Base-by-base conservation (phyloP, 257 asterid species). In the Dorcoceras hygrometricum region DNA sequence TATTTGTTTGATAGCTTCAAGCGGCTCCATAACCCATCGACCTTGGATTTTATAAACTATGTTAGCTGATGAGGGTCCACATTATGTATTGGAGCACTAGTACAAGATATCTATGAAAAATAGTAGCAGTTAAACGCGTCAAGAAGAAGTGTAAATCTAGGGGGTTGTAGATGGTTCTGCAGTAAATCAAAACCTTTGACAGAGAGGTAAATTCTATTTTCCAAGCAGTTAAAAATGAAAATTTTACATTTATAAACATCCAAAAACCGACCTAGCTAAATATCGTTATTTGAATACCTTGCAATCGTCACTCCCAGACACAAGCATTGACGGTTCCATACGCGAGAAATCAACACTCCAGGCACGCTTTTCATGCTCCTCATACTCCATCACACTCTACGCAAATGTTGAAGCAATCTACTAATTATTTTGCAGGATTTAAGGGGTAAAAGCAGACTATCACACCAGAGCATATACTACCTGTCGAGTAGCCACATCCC, bases 281-380 rank as follows among this genome's bases (percentile, higher is more conserved):
- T 34, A 34, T 29, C 28, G 53, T 61, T n/a, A 22, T 57, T 54
- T 26, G 31, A 23, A 69, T 79, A 91, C 98, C 98, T 86, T 88
- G 90, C 95, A 88, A 76, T 90, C 97, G 65, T 88, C 96, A 72
- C 97, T 86, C 27, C 97, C 97, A 12, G 96, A 88, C 18, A 88
- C 91, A 71, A 90, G 95, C 97, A 90, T 85, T 54, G 91, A 80
- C 72, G 96, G 97, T 65, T 86, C 96, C 6, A 90, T 82, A 48
- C 78, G 69, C 24, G 95, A 88, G 78, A 90, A 90, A 78, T 90
- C 97, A 54, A 90, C 93, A 80, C 97, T 86, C 96, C 96, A 90
- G 26, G 97, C 97, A 57, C 95, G 90, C 67, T 90, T 90, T 72
- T 90, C 97, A 77, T 90, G 96, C 83, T 90, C 97, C 77, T 88